phyloP scores from a whole-genome alignment of 495 filamentous ascomycete species.

The Penicillium flavigenum region DNA sequence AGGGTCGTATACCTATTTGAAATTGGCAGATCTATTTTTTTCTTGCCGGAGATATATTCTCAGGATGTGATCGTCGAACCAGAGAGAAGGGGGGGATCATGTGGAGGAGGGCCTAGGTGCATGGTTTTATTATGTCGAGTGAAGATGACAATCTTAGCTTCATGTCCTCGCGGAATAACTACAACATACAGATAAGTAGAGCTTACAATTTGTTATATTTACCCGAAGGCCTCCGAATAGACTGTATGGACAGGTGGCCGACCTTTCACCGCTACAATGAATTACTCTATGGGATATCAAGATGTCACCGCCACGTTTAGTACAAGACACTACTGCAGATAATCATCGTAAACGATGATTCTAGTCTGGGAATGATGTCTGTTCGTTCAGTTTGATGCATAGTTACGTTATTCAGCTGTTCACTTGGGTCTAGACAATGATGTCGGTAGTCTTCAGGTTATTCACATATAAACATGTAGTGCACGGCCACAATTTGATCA shows the following conservation, averaged over 20 bases:
- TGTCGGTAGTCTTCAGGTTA: not conserved
- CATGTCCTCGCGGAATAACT: not conserved
- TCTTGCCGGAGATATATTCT: constrained; percentile 2
- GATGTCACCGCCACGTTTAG: constrained; percentile 34
- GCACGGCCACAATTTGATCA: constrained; percentile 8
- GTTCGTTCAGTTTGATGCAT: constrained; percentile 6
- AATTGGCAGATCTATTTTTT: not conserved
- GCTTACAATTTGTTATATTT: not conserved
- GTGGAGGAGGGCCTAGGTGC: constrained; percentile 1
- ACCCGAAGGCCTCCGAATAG: not conserved
- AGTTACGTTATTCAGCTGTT: constrained; percentile 6
- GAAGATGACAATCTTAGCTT: not conserved
- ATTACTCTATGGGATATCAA: constrained; percentile 15
- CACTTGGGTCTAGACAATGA: constrained; percentile 3
- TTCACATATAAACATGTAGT: constrained; percentile 12
- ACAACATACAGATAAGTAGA: not conserved
- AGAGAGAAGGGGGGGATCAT: not conserved
- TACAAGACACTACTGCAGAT: constrained; percentile 27
- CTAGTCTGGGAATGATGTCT: not conserved
- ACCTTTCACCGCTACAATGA: constrained; percentile 31
- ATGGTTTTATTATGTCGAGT: not conserved
- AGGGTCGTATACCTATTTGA: constrained; percentile 14
- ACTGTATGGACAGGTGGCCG: not conserved
- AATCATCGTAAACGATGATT: constrained; percentile 6
- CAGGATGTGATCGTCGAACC: constrained; percentile 14